These are phyloP conservation scores for Blastobotrys peoriensis DNA, from an alignment of 805 yeast species.

Conservation along the genomic window DNA sequence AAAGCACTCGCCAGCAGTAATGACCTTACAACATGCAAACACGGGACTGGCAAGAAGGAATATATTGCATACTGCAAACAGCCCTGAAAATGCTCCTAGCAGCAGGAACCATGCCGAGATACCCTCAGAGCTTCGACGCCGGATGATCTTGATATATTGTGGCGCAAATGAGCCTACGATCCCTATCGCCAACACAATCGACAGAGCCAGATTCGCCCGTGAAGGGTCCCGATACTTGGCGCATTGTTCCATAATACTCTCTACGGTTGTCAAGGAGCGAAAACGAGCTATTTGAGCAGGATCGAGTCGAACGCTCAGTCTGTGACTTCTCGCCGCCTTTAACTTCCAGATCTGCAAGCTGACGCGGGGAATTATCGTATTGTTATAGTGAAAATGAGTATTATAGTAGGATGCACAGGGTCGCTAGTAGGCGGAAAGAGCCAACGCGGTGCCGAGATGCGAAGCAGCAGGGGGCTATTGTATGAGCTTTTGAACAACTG, in stretches of 20 bases:
- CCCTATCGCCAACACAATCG: constrained; percentile 54
- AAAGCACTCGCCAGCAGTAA: constrained; percentile 52
- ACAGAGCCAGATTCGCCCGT: constrained; percentile 40
- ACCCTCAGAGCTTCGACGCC: constrained; percentile 66
- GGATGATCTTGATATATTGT: constrained; percentile 57
- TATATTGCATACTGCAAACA: constrained; percentile 62
- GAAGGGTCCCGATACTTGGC: constrained; percentile 37
- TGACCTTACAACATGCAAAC: constrained; percentile 49
- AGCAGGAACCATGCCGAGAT: constrained; percentile 65
- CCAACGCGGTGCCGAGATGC: too few species aligned
- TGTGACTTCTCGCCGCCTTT: too few species aligned
- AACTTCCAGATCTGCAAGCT: too few species aligned
- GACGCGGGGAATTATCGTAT: too few species aligned
- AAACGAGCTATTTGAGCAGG: too few species aligned
- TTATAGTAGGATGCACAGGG: too few species aligned
- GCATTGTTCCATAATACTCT: not conserved
- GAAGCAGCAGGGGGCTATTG: too few species aligned
- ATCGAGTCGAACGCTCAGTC: too few species aligned
- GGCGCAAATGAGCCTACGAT: constrained; percentile 69
- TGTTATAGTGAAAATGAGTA: too few species aligned
- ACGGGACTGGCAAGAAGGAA: constrained; percentile 56
- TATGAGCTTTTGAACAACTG: not conserved
- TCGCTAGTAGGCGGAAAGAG: too few species aligned
- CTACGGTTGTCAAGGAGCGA: not conserved
- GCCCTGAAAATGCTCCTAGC: constrained; percentile 64